These are phyloP conservation scores for Ophiocordyceps camponoti-leonardi DNA, from an alignment of 2,329 filamentous ascomycete genomes.

Conservation along the genomic window DNA sequence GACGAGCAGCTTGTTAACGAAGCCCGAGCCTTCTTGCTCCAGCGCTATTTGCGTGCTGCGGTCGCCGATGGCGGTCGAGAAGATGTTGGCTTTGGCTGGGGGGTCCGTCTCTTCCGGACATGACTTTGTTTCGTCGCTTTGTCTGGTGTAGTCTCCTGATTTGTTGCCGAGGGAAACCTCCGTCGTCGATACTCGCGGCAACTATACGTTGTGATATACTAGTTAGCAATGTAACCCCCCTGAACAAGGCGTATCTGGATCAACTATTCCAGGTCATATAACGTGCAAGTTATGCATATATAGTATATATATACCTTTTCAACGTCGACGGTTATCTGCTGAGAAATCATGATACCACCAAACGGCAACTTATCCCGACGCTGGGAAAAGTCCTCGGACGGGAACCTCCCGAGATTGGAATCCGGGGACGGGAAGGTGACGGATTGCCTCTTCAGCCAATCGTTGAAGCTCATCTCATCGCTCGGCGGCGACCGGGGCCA, in stretches of 20 bases:
- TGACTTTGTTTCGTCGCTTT: not conserved
- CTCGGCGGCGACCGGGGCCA: slow-evolving; percentile 1
- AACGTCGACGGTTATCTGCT: slow-evolving; percentile 40
- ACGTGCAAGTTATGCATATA: no score
- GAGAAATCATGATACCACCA: slow-evolving; percentile 44
- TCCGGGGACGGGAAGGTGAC: slow-evolving; percentile 4
- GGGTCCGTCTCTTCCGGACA: slow-evolving; percentile 1
- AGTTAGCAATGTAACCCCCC: not conserved
- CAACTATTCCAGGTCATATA: no score
- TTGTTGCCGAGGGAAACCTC: not conserved
- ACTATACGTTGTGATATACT: not conserved
- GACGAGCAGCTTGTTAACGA: slow-evolving; percentile 7
- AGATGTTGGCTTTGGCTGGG: slow-evolving; percentile 1
- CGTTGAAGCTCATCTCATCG: slow-evolving; percentile 4
- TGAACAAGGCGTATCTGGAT: no score
- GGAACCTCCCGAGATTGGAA: slow-evolving; percentile 4
- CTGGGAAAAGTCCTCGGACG: slow-evolving; percentile 1
- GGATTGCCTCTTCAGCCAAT: slow-evolving; percentile 1
- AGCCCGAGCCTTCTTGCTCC: slow-evolving; percentile 2
- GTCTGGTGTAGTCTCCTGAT: not conserved
- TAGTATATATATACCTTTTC: no score
- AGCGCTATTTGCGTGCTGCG: not conserved
- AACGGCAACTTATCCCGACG: slow-evolving; percentile 13
- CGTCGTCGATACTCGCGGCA: not conserved
- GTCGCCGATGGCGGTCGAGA: slow-evolving; percentile 4